phyloP scores from a whole-genome alignment of 352 stramenopile genomes.

The Phytopythium aichiense region DNA sequence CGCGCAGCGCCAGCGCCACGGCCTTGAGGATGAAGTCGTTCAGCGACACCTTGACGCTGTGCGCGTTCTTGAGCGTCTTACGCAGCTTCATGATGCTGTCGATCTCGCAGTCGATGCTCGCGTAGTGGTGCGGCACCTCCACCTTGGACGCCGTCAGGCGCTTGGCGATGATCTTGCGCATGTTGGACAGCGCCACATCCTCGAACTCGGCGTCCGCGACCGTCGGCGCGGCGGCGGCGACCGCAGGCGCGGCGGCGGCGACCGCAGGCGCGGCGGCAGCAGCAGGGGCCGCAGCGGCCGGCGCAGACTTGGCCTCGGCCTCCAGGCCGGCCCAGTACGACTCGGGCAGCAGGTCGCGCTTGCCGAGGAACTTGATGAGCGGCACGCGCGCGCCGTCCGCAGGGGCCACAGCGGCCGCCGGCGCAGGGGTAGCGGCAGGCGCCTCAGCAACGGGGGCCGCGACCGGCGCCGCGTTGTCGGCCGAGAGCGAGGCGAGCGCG shows the following conservation, averaged over 20 bases:
- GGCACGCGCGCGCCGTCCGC: constrained; percentile 38
- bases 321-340: constrained; percentile 30
- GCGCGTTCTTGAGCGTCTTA: constrained; percentile 89
- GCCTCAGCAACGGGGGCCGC: constrained; percentile 4
- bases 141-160: constrained; percentile 96
- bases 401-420: neutral
- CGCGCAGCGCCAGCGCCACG: constrained; percentile 93
- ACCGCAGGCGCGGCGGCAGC: constrained; percentile 12
- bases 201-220: constrained; percentile 49
- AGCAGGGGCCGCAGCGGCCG: constrained; percentile 10
- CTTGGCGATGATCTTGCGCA: constrained; percentile 99
- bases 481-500: constrained; percentile 39
- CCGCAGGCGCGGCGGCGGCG: constrained; percentile 9
- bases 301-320: constrained; percentile 3
- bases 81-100: constrained; percentile 89
- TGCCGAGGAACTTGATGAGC: constrained; percentile 85
- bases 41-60: constrained; percentile 96
- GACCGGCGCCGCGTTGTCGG: constrained; percentile 16
- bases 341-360: constrained; percentile 60
- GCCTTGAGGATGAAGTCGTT: constrained; percentile 99
- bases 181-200: constrained; percentile 91
- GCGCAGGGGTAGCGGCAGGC: constrained; percentile 3
- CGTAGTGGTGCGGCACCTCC: constrained; percentile 96
- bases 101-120: constrained; percentile 95
- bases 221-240: constrained; percentile 2